Evolutionary conservation across 129 eudicot species (phyloP).

Genomic region (Lonicera japonica): DNA sequence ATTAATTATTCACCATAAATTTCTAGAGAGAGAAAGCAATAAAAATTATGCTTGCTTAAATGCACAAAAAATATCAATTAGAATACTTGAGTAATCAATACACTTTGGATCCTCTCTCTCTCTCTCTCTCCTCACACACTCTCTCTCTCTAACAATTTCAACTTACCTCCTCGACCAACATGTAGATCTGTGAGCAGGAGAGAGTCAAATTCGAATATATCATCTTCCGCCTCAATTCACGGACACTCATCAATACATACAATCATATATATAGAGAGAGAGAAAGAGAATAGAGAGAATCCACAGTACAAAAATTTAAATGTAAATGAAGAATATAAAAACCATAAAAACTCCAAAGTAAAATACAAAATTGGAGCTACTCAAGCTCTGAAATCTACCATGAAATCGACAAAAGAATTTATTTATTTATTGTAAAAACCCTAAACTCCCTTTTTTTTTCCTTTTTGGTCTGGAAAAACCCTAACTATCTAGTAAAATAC

Average conservation of each 20-base stretch:
- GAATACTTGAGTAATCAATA: too few species aligned
- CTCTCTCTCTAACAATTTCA: conserved; percentile 2
- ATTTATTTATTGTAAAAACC: too few species aligned
- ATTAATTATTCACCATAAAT: too few species aligned
- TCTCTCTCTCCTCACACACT: too few species aligned
- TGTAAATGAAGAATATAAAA: too few species aligned
- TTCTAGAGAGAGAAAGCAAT: neutral
- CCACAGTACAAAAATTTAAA: neutral
- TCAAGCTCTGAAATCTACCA: too few species aligned
- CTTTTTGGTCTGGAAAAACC: too few species aligned
- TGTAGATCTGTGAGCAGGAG: neutral
- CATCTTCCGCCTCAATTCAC: conserved; percentile 33
- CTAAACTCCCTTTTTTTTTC: too few species aligned
- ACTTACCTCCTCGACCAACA: conserved; percentile 12
- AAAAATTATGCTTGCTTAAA: neutral
- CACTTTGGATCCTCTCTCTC: neutral
- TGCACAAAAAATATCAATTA: neutral
- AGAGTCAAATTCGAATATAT: conserved; percentile 1
- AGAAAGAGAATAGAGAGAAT: neutral
- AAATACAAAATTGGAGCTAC: too few species aligned
- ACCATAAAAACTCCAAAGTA: too few species aligned
- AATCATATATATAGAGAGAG: neutral
- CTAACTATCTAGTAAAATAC: neutral
- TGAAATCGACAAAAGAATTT: too few species aligned
- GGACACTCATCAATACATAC: neutral